phyloP scores from a whole-genome alignment of 139 green algal genomes.

The Axilococcus clingmanii region DNA sequence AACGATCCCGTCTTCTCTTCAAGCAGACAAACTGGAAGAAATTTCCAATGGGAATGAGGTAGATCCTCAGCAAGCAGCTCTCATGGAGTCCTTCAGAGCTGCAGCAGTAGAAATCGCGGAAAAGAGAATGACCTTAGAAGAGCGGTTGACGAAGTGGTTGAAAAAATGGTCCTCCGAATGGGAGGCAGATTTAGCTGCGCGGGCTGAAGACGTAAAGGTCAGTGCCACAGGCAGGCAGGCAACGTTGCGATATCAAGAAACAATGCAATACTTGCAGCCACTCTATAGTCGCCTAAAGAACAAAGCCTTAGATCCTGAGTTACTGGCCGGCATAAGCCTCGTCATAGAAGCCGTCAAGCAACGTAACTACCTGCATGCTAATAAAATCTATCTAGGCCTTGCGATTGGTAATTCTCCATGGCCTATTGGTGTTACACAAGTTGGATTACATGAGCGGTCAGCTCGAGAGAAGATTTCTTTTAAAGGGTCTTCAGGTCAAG shows the following conservation, averaged over 20 bases:
- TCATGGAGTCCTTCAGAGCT: conserved; percentile 34
- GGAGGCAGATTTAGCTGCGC: conserved; percentile 78
- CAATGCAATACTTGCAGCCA: conserved; percentile 71
- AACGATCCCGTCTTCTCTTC: too few relatives aligned
- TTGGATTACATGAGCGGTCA: conserved; percentile 81
- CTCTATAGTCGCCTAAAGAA: conserved; percentile 67
- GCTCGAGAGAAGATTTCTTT: conserved; percentile 93
- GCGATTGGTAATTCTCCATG: conserved; percentile 93
- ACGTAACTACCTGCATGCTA: conserved; percentile 89
- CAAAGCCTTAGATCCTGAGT: conserved; percentile 38
- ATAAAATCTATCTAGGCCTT: conserved; percentile 92
- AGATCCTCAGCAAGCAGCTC: not conserved
- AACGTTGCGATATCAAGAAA: conserved; percentile 66
- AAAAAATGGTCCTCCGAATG: conserved; percentile 56
- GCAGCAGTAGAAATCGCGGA: conserved; percentile 53
- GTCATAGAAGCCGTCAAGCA: conserved; percentile 58
- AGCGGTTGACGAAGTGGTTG: conserved; percentile 49
- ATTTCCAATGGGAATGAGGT: not conserved
- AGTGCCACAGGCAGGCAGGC: conserved; percentile 42
- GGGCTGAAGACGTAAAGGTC: conserved; percentile 30
- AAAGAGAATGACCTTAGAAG: conserved; percentile 55
- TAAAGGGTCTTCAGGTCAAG: conserved; percentile 17
- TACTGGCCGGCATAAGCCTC: conserved; percentile 42
- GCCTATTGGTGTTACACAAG: conserved; percentile 93
- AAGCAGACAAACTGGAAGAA: conserved; percentile 7